Conservation (phyloP, 257 asterid species). For the Solanum infundibuliforme region DNA sequence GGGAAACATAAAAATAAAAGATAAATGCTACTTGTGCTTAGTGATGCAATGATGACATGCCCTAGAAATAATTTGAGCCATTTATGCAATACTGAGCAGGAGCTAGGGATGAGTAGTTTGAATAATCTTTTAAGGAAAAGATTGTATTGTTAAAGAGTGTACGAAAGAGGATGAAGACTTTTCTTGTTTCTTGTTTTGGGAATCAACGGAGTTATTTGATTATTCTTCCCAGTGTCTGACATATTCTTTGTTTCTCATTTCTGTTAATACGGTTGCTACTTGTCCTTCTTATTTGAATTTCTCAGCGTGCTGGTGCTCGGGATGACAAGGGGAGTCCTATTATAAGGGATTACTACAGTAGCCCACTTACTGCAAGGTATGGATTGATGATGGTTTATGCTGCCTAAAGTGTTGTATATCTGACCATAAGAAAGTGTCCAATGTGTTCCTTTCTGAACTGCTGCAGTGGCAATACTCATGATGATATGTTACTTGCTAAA, state of each 20-base stretch:
- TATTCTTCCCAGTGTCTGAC: not conserved
- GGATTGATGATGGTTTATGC: not conserved
- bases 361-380: constrained; percentile 98
- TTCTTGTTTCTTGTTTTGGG: not conserved
- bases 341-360: constrained; percentile 80
- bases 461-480: constrained; percentile 84
- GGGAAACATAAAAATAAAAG: not conserved
- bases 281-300: not conserved
- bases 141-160: not conserved
- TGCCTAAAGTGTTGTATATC: not conserved
- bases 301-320: constrained; percentile 84
- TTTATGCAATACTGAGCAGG: not conserved
- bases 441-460: not conserved
- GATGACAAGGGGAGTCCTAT: constrained; percentile 81
- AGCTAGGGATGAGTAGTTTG: not conserved
- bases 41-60: not conserved
- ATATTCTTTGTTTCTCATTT: not conserved
- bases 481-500: constrained; percentile 89
- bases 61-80: not conserved
- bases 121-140: not conserved
- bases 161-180: not conserved
- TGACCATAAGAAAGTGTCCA: not conserved
- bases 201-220: not conserved
- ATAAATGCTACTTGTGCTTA: not conserved
- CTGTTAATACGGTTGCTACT: not conserved